A percentile compares a stretch with the other conserved stretches of the same genome.
Conservation (phyloP, 306 rosid genomes). For the Chamaecrista fasciculata region DNA sequence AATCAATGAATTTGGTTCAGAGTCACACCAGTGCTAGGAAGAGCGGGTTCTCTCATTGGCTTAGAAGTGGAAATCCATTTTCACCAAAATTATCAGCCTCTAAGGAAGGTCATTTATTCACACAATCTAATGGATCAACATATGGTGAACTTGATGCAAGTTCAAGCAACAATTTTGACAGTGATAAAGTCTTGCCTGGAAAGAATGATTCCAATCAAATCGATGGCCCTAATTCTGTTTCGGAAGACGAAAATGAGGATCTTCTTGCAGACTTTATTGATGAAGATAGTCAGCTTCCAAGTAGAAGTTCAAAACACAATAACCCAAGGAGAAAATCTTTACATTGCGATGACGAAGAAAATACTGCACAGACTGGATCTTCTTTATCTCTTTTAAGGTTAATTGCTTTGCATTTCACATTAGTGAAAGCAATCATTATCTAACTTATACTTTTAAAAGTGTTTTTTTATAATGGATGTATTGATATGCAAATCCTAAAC, state of each 20-base stretch:
- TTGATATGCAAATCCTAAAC: conserved; percentile 41
- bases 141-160: conserved; percentile 62
- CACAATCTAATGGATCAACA: conserved; percentile 48
- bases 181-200: conserved; percentile 56
- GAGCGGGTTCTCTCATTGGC: conserved; percentile 79
- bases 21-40: conserved; percentile 45
- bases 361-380: conserved; percentile 82
- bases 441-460: conserved; percentile 8
- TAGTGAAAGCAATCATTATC: background rate
- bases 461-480: conserved; percentile 24
- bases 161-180: conserved; percentile 37
- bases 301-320: conserved; percentile 68
- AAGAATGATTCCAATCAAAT: conserved; percentile 44
- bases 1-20: conserved; percentile 47
- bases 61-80: conserved; percentile 83
- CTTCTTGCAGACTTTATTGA: conserved; percentile 99
- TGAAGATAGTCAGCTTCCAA: conserved; percentile 98
- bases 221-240: conserved; percentile 60
- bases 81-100: conserved; percentile 47
- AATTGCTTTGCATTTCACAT: conserved; percentile 33
- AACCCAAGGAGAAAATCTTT: conserved; percentile 45
- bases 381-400: conserved; percentile 88
- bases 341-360: conserved; percentile 58
- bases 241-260: conserved; percentile 93
- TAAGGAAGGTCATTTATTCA: conserved; percentile 52